These are phyloP conservation scores for Pseudocercospora musae DNA, from an alignment of 2,329 filamentous ascomycete genomes.

Conservation along the genomic window DNA sequence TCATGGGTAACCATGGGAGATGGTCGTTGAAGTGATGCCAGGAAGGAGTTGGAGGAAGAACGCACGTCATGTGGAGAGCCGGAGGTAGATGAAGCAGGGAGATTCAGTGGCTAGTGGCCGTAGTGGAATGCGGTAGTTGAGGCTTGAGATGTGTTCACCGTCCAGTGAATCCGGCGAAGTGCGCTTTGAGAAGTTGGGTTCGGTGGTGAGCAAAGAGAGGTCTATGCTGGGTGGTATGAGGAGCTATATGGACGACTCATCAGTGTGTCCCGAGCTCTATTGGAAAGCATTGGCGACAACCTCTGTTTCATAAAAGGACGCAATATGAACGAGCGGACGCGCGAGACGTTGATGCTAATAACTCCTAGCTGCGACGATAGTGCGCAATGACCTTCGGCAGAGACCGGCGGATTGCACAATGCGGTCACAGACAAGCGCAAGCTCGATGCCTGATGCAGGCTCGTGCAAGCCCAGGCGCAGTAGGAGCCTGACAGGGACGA, in stretches of 20 bases:
- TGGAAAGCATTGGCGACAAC: conserved; percentile 18
- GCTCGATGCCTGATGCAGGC: conserved; percentile 23
- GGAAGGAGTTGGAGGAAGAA: conserved; percentile 26
- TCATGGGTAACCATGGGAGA: conserved; percentile 34
- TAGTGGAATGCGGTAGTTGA: neutral
- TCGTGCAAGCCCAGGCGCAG: conserved; percentile 17
- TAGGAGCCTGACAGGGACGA: conserved; percentile 18
- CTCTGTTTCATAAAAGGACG: conserved; percentile 13
- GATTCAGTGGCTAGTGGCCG: neutral
- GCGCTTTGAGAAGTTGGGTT: neutral
- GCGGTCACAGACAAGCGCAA: conserved; percentile 21
- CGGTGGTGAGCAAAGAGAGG: conserved; percentile 1
- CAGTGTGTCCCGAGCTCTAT: conserved; percentile 9
- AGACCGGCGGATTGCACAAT: conserved; percentile 20
- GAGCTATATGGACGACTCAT: conserved; percentile 17
- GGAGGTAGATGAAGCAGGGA: conserved; percentile 3
- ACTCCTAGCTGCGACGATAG: conserved; percentile 18
- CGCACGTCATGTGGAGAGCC: conserved; percentile 32
- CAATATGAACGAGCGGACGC: conserved; percentile 14
- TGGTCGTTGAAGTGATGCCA: conserved; percentile 31
- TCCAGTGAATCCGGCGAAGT: conserved; percentile 23
- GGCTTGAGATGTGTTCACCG: conserved; percentile 11
- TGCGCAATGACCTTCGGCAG: conserved; percentile 18
- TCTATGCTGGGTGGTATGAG: conserved; percentile 11
- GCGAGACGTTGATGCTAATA: conserved; percentile 27